A percentile compares a stretch with the other conserved stretches of the same genome.
phyloP scores from a whole-genome alignment of 148 eudicot genomes.

The Persicaria tinctoria region DNA sequence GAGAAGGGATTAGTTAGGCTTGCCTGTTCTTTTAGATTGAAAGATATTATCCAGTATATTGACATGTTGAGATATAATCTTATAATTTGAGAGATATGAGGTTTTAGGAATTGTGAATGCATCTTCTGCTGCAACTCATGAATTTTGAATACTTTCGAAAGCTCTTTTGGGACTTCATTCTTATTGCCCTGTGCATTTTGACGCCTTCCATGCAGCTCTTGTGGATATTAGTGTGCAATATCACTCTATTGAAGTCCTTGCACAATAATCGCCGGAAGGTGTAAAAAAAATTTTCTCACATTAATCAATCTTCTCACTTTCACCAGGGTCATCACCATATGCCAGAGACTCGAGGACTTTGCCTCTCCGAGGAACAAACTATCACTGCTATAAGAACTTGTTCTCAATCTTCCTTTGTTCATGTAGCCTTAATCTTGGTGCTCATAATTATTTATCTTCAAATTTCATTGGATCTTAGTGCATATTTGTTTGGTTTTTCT shows the following conservation, averaged over 20 bases:
- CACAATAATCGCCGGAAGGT: constrained; percentile 43
- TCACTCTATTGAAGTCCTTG: constrained; percentile 55
- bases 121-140: constrained; percentile 75
- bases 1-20: constrained; percentile 44
- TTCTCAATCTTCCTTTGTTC: no score
- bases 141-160: constrained; percentile 86
- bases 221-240: constrained; percentile 77
- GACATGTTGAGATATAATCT: constrained; percentile 12
- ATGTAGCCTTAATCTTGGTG: no score
- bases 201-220: constrained; percentile 86
- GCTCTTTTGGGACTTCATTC: constrained; percentile 91
- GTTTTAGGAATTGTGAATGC: constrained; percentile 50
- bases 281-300: no score
- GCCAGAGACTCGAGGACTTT: no score
- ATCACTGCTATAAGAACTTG: no score
- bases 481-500: no score
- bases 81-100: constrained; percentile 49
- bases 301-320: no score
- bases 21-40: neutral
- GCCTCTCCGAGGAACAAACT: no score
- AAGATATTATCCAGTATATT: neutral
- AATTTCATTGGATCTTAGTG: no score
- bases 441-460: no score
- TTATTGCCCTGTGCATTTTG: constrained; percentile 91
- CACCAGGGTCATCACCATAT: no score